Percentiles rank a stretch among this genome's conserved stretches.
phyloP scores from a whole-genome alignment of 306 rosid genomes.

The Trifolium repens region DNA sequence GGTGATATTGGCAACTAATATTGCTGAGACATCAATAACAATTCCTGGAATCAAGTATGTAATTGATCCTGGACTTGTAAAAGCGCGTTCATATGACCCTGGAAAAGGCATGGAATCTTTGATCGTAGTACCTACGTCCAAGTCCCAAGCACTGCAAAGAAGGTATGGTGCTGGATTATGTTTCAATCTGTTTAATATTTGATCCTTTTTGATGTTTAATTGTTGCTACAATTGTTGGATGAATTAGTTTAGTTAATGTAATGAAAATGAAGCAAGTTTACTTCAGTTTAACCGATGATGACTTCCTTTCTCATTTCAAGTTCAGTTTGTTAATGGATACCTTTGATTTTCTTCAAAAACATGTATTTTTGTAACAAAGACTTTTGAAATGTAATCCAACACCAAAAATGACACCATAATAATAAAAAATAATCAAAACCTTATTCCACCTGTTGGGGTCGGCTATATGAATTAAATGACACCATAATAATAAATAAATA shows the following conservation, averaged over 20 bases:
- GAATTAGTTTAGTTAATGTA: conserved; percentile 34
- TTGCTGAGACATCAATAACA: conserved; percentile 92
- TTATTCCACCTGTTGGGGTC: background rate
- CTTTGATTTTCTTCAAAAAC: conserved; percentile 16
- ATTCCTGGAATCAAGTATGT: conserved; percentile 96
- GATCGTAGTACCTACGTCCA: conserved; percentile 77
- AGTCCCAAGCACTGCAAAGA: conserved; percentile 95
- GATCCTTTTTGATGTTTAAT: conserved; percentile 16
- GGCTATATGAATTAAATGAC: background rate
- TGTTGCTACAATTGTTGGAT: conserved; percentile 32
- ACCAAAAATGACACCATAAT: too few relatives aligned
- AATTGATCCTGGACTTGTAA: conserved; percentile 91
- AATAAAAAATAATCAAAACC: background rate
- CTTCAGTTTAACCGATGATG: conserved; percentile 10
- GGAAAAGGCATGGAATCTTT: conserved; percentile 89
- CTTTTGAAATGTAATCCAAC: conserved; percentile 28
- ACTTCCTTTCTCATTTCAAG: too few relatives aligned
- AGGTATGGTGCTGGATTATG: conserved; percentile 56
- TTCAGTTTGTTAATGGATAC: too few relatives aligned
- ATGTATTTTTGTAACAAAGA: conserved; percentile 18
- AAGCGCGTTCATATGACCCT: conserved; percentile 93
- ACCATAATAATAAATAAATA: background rate
- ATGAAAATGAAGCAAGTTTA: conserved; percentile 14
- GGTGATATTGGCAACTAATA: conserved; percentile 95
- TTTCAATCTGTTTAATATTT: conserved; percentile 29